These are phyloP conservation scores for Thielaviopsis ethacetica DNA, from an alignment of 2,329 filamentous ascomycete genomes.

Conservation along the genomic window DNA sequence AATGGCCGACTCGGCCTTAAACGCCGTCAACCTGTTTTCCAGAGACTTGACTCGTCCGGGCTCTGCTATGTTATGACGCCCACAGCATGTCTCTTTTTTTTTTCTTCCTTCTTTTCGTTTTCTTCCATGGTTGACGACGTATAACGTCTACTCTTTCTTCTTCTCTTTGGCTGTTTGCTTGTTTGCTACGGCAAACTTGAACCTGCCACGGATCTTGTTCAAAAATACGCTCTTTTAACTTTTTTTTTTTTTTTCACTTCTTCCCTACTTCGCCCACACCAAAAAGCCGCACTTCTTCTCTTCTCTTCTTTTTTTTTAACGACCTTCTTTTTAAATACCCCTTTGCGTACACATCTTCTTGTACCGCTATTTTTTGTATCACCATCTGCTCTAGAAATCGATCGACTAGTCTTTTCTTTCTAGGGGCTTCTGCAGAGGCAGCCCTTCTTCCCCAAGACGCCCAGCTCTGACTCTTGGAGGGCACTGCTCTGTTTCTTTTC, in stretches of 20 bases:
- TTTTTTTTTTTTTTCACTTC: background rate
- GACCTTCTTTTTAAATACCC: background rate
- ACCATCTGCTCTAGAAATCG: too few species aligned
- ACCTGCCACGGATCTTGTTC: too few species aligned
- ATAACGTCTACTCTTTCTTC: background rate
- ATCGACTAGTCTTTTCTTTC: background rate
- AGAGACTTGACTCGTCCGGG: too few species aligned
- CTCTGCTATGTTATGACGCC: background rate
- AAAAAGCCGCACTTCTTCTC: constrained; percentile 1
- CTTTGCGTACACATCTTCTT: too few species aligned
- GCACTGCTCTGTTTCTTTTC: too few species aligned
- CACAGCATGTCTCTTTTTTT: background rate
- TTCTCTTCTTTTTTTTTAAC: background rate
- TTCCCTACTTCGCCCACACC: background rate
- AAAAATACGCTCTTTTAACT: background rate
- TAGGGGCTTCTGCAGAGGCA: background rate
- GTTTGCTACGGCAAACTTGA: too few species aligned
- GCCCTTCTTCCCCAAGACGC: background rate
- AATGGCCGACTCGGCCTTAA: background rate
- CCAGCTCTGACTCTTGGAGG: too few species aligned
- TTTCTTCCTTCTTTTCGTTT: background rate
- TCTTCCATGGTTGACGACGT: background rate
- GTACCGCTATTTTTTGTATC: background rate
- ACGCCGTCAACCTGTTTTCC: too few species aligned
- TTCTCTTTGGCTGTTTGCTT: background rate